Base-by-base conservation (phyloP, 495 filamentous ascomycete genomes). In the Lepraria neglecta region DNA sequence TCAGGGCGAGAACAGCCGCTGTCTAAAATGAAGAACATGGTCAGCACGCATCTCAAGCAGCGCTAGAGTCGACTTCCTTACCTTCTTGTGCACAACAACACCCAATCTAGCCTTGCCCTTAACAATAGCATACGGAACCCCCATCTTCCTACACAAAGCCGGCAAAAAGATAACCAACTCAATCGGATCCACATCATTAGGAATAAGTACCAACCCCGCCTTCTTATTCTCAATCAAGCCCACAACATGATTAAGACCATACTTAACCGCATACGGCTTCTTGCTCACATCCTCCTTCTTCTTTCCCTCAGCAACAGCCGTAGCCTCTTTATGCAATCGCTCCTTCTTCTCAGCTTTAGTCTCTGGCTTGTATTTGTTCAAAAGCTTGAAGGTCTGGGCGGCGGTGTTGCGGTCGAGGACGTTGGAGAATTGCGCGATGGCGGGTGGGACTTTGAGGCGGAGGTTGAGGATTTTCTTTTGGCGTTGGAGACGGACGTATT, bases 141-240 rank as follows among this genome's bases (percentile, higher is more conserved):
- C 95, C 91, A 99, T 97, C 90, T 99, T 99, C 78, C 90, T 87
- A 88, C 95, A 99, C 70, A 99, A 86, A 74, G 95, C 91, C 66
- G 95, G 95, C 60, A 99, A 84, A 90, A 95, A 99, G 78, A 97
- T 87, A 75, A 99, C 95, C 70, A 99, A 78, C 84, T 99, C 95
- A 77, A 99, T 97, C 67, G 95, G 95, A 83, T 99, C 95, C 72
- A 99, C 95, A 75, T 99, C 95, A 80, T 99, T 96, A 73, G 95
- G 88, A 75, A 99, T 97, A 68, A 99, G 83, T 73, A 99, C 95
- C 67, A 99, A 82, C 59, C 87, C 84, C 63, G 95, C 92, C 87
- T 99, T 99, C 90, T 97, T 99, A 84, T 97, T 97, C 87, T 99
- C 95, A 74, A 99, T 92, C 67, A 99, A 84, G 65, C 94, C 95